Evolutionary conservation across 176 grass and related monocot species (phyloP), one percentile per base, ranked within the genome.

Genomic region (Paspalum vaginatum): DNA sequence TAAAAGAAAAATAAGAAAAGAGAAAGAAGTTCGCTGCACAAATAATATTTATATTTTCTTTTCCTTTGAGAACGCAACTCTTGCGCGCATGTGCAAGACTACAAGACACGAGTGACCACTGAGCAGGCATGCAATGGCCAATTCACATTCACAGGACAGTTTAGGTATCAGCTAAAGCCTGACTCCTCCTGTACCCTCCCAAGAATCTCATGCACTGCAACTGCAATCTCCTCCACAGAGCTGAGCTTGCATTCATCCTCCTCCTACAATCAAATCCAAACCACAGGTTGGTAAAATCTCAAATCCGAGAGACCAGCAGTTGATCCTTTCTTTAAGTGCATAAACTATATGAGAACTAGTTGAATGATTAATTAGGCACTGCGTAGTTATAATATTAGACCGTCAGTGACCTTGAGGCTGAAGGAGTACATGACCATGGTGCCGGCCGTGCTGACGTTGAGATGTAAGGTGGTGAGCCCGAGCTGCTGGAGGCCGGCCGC

Each of bases 161-260:
- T 87, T 79, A 59, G 58, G 24, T 49, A 71, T 74, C 71, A 80
- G 49, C 73, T 71, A 73, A 80, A 87, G 79, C 51, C 73, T 54
- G 76, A n/a, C 75, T 81, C 74, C 50, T 86, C 79, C 27, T 78
- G 58, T 15, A 87, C 81, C 65, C 65, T 89, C 42, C 81, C 65
- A 20, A 93, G 70, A 75, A 93, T 89, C 65, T 89, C 84, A 85
- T 93, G 79, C 42, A 85, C 91, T 27, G 80, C 76, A 59, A 76
- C 61, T 11, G 87, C 87, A 79, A 93, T 93, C 70, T 89, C 91
- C 68, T 93, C 84, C 51, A 85, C 77, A 70, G 87, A 87, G n/a
- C 58, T 70, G 20, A 93, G 41, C 57, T 89, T 85, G 83, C 77
- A 93, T 50, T 85, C 87, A 75, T 93, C 87, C 65, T 87, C 84